A percentile compares a stretch with the other conserved stretches of the same genome.
These are phyloP conservation scores for Ophiobolus disseminans DNA, from an alignment of 2,329 filamentous ascomycete genomes.

Conservation along the genomic window DNA sequence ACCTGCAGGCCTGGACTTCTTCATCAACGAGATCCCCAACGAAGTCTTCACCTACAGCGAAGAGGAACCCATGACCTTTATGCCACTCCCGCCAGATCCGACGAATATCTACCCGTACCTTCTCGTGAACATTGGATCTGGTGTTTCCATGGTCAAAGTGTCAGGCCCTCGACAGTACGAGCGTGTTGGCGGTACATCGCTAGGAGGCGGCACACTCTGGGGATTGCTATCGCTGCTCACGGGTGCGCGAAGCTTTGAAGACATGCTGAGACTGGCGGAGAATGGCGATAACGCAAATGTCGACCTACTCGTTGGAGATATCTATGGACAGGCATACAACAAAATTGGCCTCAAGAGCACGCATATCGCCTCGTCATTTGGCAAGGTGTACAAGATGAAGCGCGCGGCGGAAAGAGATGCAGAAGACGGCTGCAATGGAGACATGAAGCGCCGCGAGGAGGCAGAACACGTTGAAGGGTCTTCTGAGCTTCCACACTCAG, in stretches of 20 bases:
- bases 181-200: slow-evolving; percentile 91
- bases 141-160: slow-evolving; percentile 96
- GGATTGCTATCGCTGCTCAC: slow-evolving; percentile 90
- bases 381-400: slow-evolving; percentile 95
- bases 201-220: slow-evolving; percentile 98
- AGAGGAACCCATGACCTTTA: slow-evolving; percentile 84
- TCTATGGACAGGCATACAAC: slow-evolving; percentile 93
- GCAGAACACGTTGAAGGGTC: slow-evolving; percentile 43
- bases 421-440: slow-evolving; percentile 70
- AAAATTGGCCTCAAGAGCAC: slow-evolving; percentile 97
- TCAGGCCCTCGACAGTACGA: slow-evolving; percentile 85
- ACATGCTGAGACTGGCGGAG: slow-evolving; percentile 93
- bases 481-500: slow-evolving; percentile 42
- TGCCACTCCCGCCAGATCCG: slow-evolving; percentile 71
- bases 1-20: slow-evolving; percentile 84
- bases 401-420: slow-evolving; percentile 79
- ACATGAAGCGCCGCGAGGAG: slow-evolving; percentile 49
- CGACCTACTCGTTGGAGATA: slow-evolving; percentile 96
- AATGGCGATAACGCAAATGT: slow-evolving; percentile 90
- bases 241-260: slow-evolving; percentile 93
- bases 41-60: slow-evolving; percentile 97
- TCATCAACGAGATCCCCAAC: slow-evolving; percentile 95
- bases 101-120: slow-evolving; percentile 86
- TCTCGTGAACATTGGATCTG: slow-evolving; percentile 96
- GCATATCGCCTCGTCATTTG: slow-evolving; percentile 94